Evolutionary conservation across 2,329 filamentous ascomycete genomes (phyloP), one percentile per base, ranked within the genome.

Genomic region (Gnomoniopsis sp.): DNA sequence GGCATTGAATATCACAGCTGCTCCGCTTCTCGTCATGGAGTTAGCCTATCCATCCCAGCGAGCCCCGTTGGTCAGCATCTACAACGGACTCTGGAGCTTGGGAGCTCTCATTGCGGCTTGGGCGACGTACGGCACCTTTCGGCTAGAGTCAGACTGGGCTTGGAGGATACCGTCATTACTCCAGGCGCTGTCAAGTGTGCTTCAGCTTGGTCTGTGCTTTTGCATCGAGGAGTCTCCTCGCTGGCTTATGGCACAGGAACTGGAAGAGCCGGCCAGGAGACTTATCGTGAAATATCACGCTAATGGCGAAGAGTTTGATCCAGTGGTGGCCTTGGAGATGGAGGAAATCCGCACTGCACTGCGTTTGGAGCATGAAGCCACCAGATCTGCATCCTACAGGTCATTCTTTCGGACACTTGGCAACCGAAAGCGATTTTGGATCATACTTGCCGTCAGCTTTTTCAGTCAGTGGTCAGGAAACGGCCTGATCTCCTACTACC

Each of bases 101-200:
- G 51, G 51, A 12, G 23, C 46, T 26, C 60, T 55, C 44, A 33
- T 46, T 6, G 53, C 53, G 3, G 53, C 53, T 17, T 81, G 78
- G 77, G 41, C 64, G n/a, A 62, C 60, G 59, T 79, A 74, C 64
- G 81, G 79, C 3, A 73, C 79, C 49, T 78, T 77, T 4, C 83
- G 79, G 65, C 76, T 82, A 53, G 73, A 72, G 33, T 79, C 79
- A 21, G 72, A 69, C 6, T 80, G 79, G 2, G 69, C 78, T 58
- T 85, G 82, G 82, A 72, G 83, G 19, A 84, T 86, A 60, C 83
- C 82, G 0, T 79, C 85, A 60, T 80, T 79, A 0, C 84, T 86
- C 69, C 83, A 86, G 64, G 83, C 84, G 49, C 70, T 82, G 21
- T 79, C 81, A 50, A 73, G 85, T 3, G 63, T 85, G 6, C 33